These are phyloP conservation scores for Spergularia azorica DNA, from an alignment of 179 eudicot genomes.

Conservation along the genomic window DNA sequence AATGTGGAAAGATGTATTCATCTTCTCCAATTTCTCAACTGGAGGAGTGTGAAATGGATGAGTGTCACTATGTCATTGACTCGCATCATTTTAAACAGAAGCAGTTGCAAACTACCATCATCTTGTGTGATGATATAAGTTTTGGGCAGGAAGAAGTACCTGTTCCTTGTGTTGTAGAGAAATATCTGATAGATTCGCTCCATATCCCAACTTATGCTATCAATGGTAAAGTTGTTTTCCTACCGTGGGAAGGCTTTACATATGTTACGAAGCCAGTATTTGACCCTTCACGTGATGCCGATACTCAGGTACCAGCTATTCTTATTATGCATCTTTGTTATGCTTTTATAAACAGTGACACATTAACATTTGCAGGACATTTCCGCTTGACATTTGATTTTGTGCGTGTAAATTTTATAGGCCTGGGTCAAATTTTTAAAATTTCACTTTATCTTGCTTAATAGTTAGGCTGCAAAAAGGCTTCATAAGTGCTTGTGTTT, in stretches of 20 bases:
- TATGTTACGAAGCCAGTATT: conserved; percentile 66
- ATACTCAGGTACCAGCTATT: conserved; percentile 52
- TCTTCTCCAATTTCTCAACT: conserved; percentile 27
- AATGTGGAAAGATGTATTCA: conserved; percentile 25
- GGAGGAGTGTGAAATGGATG: conserved; percentile 81
- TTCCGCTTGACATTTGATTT: background rate
- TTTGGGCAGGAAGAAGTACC: conserved; percentile 80
- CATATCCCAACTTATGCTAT: conserved; percentile 45
- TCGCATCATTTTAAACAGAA: conserved; percentile 58
- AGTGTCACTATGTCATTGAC: conserved; percentile 74
- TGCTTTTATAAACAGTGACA: background rate
- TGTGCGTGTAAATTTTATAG: background rate
- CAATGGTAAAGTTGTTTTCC: conserved; percentile 59
- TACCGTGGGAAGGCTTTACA: conserved; percentile 96
- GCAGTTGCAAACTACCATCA: conserved; percentile 49
- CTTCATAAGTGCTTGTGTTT: no score
- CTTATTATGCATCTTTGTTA: background rate
- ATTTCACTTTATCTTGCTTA: background rate
- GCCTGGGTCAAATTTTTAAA: background rate
- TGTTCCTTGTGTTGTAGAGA: conserved; percentile 85
- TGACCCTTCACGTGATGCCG: conserved; percentile 49
- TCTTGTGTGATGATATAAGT: conserved; percentile 89
- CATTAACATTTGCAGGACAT: background rate
- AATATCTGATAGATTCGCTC: conserved; percentile 60
- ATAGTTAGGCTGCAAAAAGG: no score